A percentile compares a stretch with the other conserved stretches of the same genome.
These are phyloP conservation scores for Hortaea sp. DNA, from an alignment of 2,329 filamentous ascomycete species.

Conservation along the genomic window DNA sequence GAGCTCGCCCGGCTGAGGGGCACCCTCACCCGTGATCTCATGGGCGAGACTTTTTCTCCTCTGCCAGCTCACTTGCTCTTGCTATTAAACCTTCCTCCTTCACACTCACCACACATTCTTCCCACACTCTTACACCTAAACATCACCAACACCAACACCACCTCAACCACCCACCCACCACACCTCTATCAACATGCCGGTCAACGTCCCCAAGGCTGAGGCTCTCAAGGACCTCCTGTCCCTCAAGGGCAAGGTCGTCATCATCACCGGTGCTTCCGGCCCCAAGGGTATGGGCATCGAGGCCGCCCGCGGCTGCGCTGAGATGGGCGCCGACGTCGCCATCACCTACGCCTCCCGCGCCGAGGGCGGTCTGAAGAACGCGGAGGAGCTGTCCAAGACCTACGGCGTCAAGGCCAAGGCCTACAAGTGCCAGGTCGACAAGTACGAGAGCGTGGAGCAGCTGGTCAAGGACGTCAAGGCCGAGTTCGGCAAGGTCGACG, in stretches of 20 bases:
- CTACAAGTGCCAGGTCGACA: conserved; percentile 54
- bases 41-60: not conserved
- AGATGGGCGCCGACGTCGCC: conserved; percentile 54
- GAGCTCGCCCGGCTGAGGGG: no score
- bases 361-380: conserved; percentile 55
- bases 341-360: conserved; percentile 57
- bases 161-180: not conserved
- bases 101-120: not conserved
- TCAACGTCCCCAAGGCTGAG: conserved; percentile 46
- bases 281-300: conserved; percentile 60
- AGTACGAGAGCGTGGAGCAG: conserved; percentile 46
- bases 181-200: conserved; percentile 36
- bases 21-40: not conserved
- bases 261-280: conserved; percentile 46
- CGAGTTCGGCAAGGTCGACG: conserved; percentile 62
- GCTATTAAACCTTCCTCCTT: not conserved
- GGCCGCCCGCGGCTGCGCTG: conserved; percentile 54
- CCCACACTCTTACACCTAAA: not conserved
- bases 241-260: conserved; percentile 45
- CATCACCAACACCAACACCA: not conserved
- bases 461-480: conserved; percentile 50
- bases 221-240: conserved; percentile 47
- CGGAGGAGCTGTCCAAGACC: conserved; percentile 47
- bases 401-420: conserved; percentile 58
- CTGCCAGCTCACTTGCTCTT: not conserved